Conservation (phyloP, 805 yeast genomes). For the Saturnispora halmiae region DNA sequence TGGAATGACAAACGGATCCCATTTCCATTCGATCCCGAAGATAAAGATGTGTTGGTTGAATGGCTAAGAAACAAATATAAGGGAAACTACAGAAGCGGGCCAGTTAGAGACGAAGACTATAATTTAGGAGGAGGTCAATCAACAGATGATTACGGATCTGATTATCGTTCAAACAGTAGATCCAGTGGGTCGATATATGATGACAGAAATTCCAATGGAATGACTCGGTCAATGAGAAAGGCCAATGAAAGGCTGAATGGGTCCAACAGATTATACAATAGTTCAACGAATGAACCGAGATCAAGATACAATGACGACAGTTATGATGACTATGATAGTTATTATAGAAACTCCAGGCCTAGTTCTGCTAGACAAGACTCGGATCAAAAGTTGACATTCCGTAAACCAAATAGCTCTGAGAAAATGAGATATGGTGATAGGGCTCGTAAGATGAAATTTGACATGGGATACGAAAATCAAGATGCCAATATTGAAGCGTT, state of each 20-base stretch:
- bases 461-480: constrained; percentile 48
- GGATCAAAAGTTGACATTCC: constrained; percentile 33
- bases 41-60: constrained; percentile 44
- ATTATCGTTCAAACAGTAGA: constrained; percentile 11
- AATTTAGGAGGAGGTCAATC: constrained; percentile 21
- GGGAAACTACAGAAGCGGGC: constrained; percentile 47
- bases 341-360: constrained; percentile 3
- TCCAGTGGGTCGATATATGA: constrained; percentile 9
- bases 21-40: constrained; percentile 71
- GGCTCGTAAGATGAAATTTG: constrained; percentile 37
- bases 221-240: constrained; percentile 15
- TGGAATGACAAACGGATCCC: constrained; percentile 68
- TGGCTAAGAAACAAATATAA: constrained; percentile 59
- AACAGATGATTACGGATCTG: constrained; percentile 14
- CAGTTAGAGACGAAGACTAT: constrained; percentile 30
- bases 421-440: constrained; percentile 41
- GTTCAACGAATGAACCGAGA: background rate
- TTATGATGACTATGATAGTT: constrained; percentile 10
- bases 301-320: background rate
- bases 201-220: constrained; percentile 5
- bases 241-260: constrained; percentile 11
- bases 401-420: constrained; percentile 47
- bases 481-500: constrained; percentile 59
- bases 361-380: background rate
- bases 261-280: constrained; percentile 7